phyloP scores from a whole-genome alignment of 306 rosid genomes.

The Gleditsia sinensis region DNA sequence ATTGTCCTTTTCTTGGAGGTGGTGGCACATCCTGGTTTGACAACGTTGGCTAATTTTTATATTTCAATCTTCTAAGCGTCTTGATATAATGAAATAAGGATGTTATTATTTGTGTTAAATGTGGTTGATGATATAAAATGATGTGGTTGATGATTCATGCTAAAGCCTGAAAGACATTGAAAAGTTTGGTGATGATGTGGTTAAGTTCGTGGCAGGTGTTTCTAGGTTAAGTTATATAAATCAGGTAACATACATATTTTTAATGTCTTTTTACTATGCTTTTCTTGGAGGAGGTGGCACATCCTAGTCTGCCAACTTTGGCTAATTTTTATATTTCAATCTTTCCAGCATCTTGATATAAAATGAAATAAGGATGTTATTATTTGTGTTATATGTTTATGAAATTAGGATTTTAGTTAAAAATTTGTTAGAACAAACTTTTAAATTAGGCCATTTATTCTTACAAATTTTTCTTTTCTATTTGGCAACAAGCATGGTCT shows the following conservation, averaged over 20 bases:
- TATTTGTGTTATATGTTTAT: neutral
- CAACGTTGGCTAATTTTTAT: constrained; percentile 25
- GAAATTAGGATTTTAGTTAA: neutral
- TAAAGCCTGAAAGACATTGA: constrained; percentile 67
- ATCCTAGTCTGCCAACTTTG: constrained; percentile 11
- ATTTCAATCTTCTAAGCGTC: constrained; percentile 16
- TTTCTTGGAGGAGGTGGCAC: constrained; percentile 34
- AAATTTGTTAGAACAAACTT: neutral
- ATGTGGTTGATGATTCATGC: constrained; percentile 84
- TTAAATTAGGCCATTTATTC: neutral
- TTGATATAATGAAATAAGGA: neutral
- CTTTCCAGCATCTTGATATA: neutral
- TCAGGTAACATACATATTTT: constrained; percentile 63
- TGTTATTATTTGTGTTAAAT: neutral
- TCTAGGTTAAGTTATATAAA: constrained; percentile 89
- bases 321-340: constrained; percentile 30
- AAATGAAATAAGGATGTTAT: neutral
- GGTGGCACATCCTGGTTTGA: constrained; percentile 17
- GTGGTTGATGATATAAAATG: no score
- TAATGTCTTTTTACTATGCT: constrained; percentile 21
- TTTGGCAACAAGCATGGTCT: neutral
- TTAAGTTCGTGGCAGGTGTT: constrained; percentile 86
- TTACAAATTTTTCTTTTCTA: neutral
- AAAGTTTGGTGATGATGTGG: constrained; percentile 87
- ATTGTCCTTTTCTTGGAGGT: constrained; percentile 33